These are phyloP conservation scores for Nothomitra cinnamomea DNA, from an alignment of 2,329 filamentous ascomycete genomes.

Conservation along the genomic window DNA sequence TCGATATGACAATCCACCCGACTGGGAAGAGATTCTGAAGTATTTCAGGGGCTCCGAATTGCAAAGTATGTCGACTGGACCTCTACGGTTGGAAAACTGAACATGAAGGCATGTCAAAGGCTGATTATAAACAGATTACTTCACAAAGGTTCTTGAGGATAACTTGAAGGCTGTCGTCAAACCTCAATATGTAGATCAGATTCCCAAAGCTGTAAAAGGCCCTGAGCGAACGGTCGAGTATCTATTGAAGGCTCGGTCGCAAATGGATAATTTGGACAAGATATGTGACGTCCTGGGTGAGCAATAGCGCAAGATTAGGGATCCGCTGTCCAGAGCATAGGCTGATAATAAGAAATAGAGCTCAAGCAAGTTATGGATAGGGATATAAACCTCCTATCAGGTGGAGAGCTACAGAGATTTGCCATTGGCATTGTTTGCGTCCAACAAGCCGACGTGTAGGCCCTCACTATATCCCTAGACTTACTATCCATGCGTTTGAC, in stretches of 20 bases:
- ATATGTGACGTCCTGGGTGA: conserved; percentile 62
- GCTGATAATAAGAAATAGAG: conserved; percentile 31
- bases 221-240: conserved; percentile 62
- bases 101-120: conserved; percentile 6
- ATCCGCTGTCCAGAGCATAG: conserved; percentile 5
- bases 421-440: conserved; percentile 93
- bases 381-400: conserved; percentile 78
- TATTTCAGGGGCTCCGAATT: conserved; percentile 95
- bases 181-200: conserved; percentile 98
- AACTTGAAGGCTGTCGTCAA: conserved; percentile 96
- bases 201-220: conserved; percentile 78
- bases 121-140: conserved; percentile 54
- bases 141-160: conserved; percentile 94
- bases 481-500: conserved; percentile 1
- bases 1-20: conserved; percentile 85
- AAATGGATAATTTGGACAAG: conserved; percentile 65
- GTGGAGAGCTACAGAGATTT: conserved; percentile 96
- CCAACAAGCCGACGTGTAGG: conserved; percentile 78
- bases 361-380: conserved; percentile 80
- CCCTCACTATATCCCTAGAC: conserved; percentile 6
- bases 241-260: conserved; percentile 58
- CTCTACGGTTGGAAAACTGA: not conserved
- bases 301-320: conserved; percentile 3
- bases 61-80: conserved; percentile 50
- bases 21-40: conserved; percentile 98